A percentile compares a stretch with the other conserved stretches of the same genome.
These are phyloP conservation scores for Acer negundo DNA, from an alignment of 345 rosid species.

Conservation along the genomic window DNA sequence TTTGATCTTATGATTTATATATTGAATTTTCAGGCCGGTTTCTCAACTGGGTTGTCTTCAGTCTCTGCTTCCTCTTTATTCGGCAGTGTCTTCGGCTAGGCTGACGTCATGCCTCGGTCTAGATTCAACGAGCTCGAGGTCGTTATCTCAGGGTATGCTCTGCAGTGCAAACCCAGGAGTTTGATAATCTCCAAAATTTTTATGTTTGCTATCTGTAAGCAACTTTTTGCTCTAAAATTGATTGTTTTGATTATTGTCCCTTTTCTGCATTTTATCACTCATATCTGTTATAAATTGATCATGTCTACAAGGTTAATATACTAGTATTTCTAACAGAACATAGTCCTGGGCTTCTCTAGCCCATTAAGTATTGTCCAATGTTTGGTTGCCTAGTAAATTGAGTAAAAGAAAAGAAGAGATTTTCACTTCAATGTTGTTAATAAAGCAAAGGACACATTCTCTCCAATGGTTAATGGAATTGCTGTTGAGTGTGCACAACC, in stretches of 20 bases:
- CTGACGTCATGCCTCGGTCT: constrained; percentile 86
- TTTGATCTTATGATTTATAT: background rate
- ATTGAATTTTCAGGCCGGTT: constrained; percentile 51
- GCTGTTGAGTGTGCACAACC: background rate
- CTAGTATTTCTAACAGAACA: background rate
- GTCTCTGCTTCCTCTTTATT: constrained; percentile 81
- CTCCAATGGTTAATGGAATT: background rate
- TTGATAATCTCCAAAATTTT: constrained; percentile 66
- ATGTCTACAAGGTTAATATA: background rate
- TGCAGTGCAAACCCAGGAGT: constrained; percentile 96
- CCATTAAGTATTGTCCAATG: background rate
- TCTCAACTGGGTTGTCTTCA: constrained; percentile 69
- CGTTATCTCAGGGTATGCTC: constrained; percentile 98
- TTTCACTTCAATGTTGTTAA: background rate
- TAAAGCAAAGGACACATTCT: background rate
- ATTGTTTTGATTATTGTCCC: constrained; percentile 4
- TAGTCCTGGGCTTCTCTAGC: background rate
- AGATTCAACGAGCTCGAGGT: constrained; percentile 73
- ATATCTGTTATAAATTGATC: background rate
- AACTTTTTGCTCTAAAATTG: constrained; percentile 33
- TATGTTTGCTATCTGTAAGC: constrained; percentile 71
- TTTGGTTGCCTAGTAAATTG: background rate
- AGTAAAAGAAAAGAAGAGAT: background rate
- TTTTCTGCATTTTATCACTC: background rate
- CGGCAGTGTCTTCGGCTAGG: constrained; percentile 82